Base-by-base conservation (phyloP, 1,284 basidiomycete species). In the Cryptococcus sp. region DNA sequence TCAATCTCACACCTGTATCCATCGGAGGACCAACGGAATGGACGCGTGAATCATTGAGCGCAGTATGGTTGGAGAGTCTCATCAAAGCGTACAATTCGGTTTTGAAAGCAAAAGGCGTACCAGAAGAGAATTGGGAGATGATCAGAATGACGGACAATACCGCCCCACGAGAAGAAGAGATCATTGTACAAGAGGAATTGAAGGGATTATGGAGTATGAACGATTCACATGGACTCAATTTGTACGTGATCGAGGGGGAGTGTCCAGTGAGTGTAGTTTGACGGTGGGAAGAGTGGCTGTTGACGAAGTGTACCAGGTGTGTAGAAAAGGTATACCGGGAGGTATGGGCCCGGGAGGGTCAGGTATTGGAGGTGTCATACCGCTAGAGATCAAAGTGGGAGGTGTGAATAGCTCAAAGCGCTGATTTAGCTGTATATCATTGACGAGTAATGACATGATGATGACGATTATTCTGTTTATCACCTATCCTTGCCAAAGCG, bases 211-310 rank as follows among this genome's bases (percentile, higher is more conserved):
- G 72, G 72, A 63, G 57, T 36, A 41, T 74, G 1, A 61, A 62
- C 3, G 58, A 52, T 3, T 55, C 46, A 5, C 11, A 49, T 2
- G 23, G 23, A 23, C 23, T 23, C 23, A 23, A 23, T 23, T 23
- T 23, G 23, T 68, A 60, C 60, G 62, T 73, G 4, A 63, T 73
- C n/a, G 73, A 75, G 59, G 73, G 73, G 2, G 73, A 75, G 50
- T 75, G 73, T 65, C 73, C 73, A 15, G 73, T 74, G 50, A 64
- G 72, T 71, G 13, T 48, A 1, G 14, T 31, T 34, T 38, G 47
- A 50, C 14, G 23, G 31, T 31, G 11, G 31, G 32, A 36, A 11
- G 48, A 37, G 30, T n/a, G 49, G 35, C 30, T 34, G 1, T 23
- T 30, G 44, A 31, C 15, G 31, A 33, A 50, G 6, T 6, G 10